Base-by-base conservation (phyloP, 2,329 filamentous ascomycete genomes). In the Arthrobotrys entomopaga region DNA sequence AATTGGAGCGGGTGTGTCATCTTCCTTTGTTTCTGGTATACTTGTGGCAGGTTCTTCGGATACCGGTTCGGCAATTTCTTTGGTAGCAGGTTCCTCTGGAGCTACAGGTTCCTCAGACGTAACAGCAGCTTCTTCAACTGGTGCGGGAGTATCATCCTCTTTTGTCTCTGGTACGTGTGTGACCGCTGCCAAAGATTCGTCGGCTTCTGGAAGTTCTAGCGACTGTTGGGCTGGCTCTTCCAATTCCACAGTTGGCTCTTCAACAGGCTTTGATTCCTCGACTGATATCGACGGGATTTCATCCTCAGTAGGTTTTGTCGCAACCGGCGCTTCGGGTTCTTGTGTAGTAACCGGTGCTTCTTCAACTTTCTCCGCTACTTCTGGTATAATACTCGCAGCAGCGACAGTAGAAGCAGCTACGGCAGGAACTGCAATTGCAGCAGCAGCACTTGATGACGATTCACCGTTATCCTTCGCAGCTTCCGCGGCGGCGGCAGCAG, bases 261-360 rank as follows among this genome's bases (percentile, higher is more conserved):
- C 53, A 29, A 42, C 57, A 10, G 61, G 40, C 24, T 54, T 22
- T 11, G 54, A 54, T 29, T 66, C 69, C 46, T 73, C 63, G 22
- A 73, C 69, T 19, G 69, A 66, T 73, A 73, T 73, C 40, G 69
- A 73, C 2, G 69, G 69, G 22, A 66, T 53, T 49, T 72, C 67
- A 2, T 65, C 67, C n/a, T 50, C 60, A 10, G 22, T 15, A 19
- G 60, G 54, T n/a, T 72, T 54, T 22, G 19, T 42, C 19, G 40
- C 24, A 20, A 24, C 57, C 13, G 46, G 16, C 13, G 43, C 20
- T 22, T 59, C 49, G 5, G 63, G 34, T 46, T 73, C 61, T 49
- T 65, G 50, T 19, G 54, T 46, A 48, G 46, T 42, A 49, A 26
- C 63, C 24, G 52, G 58, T 40, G 58, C 26, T 8, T 24, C 8